Evolutionary conservation across 352 stramenopile species (phyloP).

Genomic region (Bremia lactucae): DNA sequence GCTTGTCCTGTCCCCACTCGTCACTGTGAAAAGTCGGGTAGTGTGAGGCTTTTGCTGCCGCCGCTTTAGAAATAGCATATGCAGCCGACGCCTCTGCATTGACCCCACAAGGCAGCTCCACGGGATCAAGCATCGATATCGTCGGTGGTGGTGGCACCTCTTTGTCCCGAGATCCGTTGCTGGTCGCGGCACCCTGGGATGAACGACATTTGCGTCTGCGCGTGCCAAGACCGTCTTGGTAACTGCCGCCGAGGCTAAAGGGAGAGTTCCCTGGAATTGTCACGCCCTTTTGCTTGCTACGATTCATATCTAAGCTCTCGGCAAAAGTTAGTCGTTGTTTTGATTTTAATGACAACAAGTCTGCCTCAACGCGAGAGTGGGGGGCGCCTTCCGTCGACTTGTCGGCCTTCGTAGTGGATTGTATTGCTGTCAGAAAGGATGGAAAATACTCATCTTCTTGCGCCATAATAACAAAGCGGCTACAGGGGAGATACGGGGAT

Average conservation of each 20-base stretch:
- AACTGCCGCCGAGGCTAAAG: slow-evolving; percentile 41
- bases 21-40: slow-evolving; percentile 50
- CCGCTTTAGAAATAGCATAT: slow-evolving; percentile 11
- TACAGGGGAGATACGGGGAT: background rate
- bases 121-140: slow-evolving; percentile 37
- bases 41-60: slow-evolving; percentile 18
- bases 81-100: slow-evolving; percentile 17
- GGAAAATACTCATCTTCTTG: slow-evolving; percentile 72
- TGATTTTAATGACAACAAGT: slow-evolving; percentile 18
- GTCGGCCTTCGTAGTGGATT: slow-evolving; percentile 38
- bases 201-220: slow-evolving; percentile 34
- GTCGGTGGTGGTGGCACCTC: slow-evolving; percentile 50
- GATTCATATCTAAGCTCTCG: slow-evolving; percentile 64
- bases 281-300: slow-evolving; percentile 23
- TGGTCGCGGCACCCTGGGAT: slow-evolving; percentile 8
- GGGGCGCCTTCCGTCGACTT: slow-evolving; percentile 45
- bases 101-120: slow-evolving; percentile 18
- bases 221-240: slow-evolving; percentile 34
- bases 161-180: slow-evolving; percentile 29
- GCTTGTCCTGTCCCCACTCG: slow-evolving; percentile 66
- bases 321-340: slow-evolving; percentile 47
- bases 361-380: slow-evolving; percentile 12
- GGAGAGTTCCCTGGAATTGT: slow-evolving; percentile 44
- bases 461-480: slow-evolving; percentile 16
- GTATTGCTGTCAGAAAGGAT: slow-evolving; percentile 46